Percentiles rank a stretch among this genome's conserved stretches.
Evolutionary conservation across 164 flowering plant species (phyloP).

Genomic region (Piper longum): DNA sequence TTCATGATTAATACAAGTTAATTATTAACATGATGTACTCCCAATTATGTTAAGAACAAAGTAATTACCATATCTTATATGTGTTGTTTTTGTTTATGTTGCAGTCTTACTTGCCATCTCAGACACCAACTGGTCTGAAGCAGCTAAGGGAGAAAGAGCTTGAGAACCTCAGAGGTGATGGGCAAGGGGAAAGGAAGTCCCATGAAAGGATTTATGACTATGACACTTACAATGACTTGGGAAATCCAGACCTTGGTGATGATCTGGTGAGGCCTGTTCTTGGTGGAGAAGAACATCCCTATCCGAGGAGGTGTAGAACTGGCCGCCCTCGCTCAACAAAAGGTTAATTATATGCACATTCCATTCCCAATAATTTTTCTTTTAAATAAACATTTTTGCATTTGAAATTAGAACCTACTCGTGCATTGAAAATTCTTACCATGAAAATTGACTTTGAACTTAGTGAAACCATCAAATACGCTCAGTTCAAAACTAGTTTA

Average conservation of each 20-base stretch:
- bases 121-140: conserved; percentile 45
- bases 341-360: background rate
- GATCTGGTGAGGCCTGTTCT: conserved; percentile 30
- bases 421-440: too few species aligned
- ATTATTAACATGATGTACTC: too few species aligned
- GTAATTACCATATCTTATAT: background rate
- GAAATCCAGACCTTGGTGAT: conserved; percentile 31
- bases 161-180: conserved; percentile 26
- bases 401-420: too few species aligned
- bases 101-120: conserved; percentile 51
- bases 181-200: conserved; percentile 26
- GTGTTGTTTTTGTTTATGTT: background rate
- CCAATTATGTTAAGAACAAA: too few species aligned
- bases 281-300: conserved; percentile 39
- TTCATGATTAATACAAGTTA: too few species aligned
- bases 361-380: too few species aligned
- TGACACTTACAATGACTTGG: conserved; percentile 50
- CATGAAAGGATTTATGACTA: conserved; percentile 54
- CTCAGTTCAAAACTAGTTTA: too few species aligned
- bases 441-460: too few species aligned
- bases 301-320: conserved; percentile 61
- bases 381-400: too few species aligned
- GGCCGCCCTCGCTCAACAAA: conserved; percentile 22
- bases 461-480: too few species aligned
- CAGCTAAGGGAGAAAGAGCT: conserved; percentile 36